phyloP scores from a whole-genome alignment of 1,139 yeast species.

The Blastobotrys petasosporus region DNA sequence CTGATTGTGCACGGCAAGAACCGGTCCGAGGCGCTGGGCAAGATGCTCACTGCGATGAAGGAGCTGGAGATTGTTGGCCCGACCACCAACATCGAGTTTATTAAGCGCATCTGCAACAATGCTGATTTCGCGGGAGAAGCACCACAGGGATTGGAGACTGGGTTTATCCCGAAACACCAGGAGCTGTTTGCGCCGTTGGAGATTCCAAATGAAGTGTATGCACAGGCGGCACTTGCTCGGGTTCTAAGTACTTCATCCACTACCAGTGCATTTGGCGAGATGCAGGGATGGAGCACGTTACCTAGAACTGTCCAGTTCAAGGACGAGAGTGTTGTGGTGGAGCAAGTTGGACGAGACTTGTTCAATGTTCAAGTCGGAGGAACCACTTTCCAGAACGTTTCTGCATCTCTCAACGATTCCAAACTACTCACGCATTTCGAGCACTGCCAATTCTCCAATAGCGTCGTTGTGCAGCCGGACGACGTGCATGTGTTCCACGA shows the following conservation, averaged over 20 bases:
- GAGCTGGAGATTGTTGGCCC: constrained; percentile 34
- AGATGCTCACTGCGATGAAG: constrained; percentile 29
- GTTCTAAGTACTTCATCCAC: constrained; percentile 11
- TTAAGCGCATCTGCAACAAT: constrained; percentile 28
- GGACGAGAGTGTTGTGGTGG: constrained; percentile 12
- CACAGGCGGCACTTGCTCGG: constrained; percentile 32
- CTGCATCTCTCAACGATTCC: constrained; percentile 9
- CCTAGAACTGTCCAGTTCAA: constrained; percentile 13
- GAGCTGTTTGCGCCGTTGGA: constrained; percentile 21
- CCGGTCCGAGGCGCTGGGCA: constrained; percentile 31
- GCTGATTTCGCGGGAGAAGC: constrained; percentile 29
- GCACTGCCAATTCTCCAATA: constrained; percentile 26
- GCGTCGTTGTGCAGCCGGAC: constrained; percentile 25
- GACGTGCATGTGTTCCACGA: constrained; percentile 30
- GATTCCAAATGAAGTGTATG: constrained; percentile 26
- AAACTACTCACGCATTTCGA: constrained; percentile 25
- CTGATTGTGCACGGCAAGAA: constrained; percentile 31
- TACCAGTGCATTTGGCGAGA: constrained; percentile 14
- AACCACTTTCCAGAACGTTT: constrained; percentile 5
- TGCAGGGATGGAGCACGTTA: constrained; percentile 14
- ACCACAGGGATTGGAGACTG: constrained; percentile 32
- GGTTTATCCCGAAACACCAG: constrained; percentile 31
- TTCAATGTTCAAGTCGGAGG: constrained; percentile 17
- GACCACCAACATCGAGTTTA: constrained; percentile 33
- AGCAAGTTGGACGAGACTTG: constrained; percentile 14